Base-by-base conservation (phyloP, 1,284 basidiomycete genomes). In the Naganishia albida region DNA sequence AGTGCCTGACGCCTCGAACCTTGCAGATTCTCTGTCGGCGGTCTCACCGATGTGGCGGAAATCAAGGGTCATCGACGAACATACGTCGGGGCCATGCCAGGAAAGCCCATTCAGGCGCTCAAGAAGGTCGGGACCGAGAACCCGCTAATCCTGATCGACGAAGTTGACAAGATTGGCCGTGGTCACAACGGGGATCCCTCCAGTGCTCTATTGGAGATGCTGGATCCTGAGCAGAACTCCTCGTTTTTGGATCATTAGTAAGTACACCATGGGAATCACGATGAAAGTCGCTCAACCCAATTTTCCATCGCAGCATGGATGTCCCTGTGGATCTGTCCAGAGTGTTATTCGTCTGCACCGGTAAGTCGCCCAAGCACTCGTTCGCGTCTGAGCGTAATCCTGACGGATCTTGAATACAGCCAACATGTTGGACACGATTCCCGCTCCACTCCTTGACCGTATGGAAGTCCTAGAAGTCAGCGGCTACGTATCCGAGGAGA, bases 61-160 rank as follows among this genome's bases (percentile, higher is more conserved):
- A 98, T 99, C 78, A 99, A 99, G 81, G 96, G 96, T 2, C 95
- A 99, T 77, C 83, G 96, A 72, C 82, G 96, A 74, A 99, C 95
- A 23, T 99, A 98, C 75, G 93, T 97, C 65, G 94, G 90, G 55
- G 93, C 93, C 0, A 86, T 99, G 72, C 95, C 95, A 0, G 94
- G 95, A 57, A 99, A 99, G 83, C 94, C 97, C 64, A 95, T 98
- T 64, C 94, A 98, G 78, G 95, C 95, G 1, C 80, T 99, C 67
- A 98, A 97, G 81, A 89, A 95, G 69, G 93, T 98, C 16, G 92
- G 92, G 39, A 95, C 92, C 3, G 94, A 97, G 81, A 99, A 99
- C 77, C 95, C 95, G 0, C 83, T 99, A 20, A 91, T 95, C 20
- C 81, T 99, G 56, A 98, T 99, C 70, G 95, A 99, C 74, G 95